These are phyloP conservation scores for Neonothopanus nambi DNA, from an alignment of 1,284 basidiomycete genomes.

Conservation along the genomic window DNA sequence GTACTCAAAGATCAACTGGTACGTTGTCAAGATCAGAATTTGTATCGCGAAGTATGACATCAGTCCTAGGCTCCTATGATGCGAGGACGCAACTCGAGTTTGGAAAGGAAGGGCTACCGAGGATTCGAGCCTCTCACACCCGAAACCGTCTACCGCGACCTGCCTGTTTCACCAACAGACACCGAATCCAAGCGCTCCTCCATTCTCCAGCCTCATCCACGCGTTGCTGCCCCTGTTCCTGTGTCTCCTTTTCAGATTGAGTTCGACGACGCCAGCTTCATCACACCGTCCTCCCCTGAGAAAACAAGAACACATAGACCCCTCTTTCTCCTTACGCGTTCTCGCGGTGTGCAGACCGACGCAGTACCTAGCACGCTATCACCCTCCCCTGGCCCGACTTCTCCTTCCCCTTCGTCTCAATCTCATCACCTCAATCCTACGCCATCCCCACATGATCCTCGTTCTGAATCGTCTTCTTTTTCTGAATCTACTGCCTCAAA, in stretches of 20 bases:
- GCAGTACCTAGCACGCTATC: conserved; percentile 23
- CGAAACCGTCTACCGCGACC: conserved; percentile 46
- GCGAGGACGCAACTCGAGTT: conserved; percentile 31
- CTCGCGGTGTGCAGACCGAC: conserved; percentile 79
- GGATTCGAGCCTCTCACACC: conserved; percentile 62
- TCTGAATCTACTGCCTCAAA: conserved; percentile 50
- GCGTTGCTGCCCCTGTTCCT: conserved; percentile 28
- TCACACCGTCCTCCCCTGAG: conserved; percentile 34
- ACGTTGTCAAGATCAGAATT: background rate
- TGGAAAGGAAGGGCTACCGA: conserved; percentile 28
- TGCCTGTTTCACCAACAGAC: conserved; percentile 58
- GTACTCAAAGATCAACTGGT: conserved; percentile 33
- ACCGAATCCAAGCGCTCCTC: conserved; percentile 47
- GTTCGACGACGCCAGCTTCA: conserved; percentile 35
- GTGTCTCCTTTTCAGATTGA: conserved; percentile 45
- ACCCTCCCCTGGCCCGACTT: conserved; percentile 29
- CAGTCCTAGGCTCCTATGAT: conserved; percentile 4
- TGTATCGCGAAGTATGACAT: background rate
- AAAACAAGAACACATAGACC: conserved; percentile 45
- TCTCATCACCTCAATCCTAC: conserved; percentile 40
- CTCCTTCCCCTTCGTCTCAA: conserved; percentile 32
- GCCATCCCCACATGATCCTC: conserved; percentile 52
- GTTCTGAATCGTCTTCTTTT: conserved; percentile 69
- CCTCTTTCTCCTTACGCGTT: conserved; percentile 61
- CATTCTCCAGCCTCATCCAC: conserved; percentile 34